Evolutionary conservation across 257 asterid genomes (phyloP).

Genomic region (Nicotiana noctiflora): DNA sequence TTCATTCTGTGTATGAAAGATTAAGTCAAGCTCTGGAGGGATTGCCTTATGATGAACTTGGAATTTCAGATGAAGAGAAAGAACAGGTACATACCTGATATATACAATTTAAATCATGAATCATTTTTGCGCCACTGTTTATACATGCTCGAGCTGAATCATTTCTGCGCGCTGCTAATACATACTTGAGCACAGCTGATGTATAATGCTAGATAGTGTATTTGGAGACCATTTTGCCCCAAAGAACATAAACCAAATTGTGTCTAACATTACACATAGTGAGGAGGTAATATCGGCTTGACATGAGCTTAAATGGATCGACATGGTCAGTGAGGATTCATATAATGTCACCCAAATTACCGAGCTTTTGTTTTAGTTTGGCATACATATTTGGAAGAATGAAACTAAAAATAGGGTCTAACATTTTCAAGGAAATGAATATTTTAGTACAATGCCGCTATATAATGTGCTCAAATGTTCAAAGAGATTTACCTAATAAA

Average conservation of each 20-base stretch:
- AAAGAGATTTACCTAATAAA: neutral
- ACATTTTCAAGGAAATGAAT: neutral
- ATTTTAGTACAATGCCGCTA: neutral
- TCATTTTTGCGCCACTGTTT: neutral
- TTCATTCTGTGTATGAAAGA: slow-evolving; percentile 47
- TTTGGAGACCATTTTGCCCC: neutral
- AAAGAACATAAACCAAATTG: neutral
- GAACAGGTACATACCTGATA: slow-evolving; percentile 43
- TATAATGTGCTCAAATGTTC: neutral
- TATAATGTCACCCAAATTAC: neutral
- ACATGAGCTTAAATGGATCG: neutral
- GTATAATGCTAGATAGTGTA: neutral
- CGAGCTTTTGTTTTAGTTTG: neutral
- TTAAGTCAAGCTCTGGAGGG: slow-evolving; percentile 55
- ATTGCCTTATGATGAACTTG: slow-evolving; percentile 71
- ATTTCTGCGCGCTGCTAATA: neutral
- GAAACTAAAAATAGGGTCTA: neutral
- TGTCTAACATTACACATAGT: neutral
- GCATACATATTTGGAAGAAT: neutral
- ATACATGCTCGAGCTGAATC: neutral
- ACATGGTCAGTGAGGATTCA: neutral
- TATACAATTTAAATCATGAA: neutral
- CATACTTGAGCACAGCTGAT: neutral
- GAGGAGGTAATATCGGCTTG: neutral
- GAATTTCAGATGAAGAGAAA: slow-evolving; percentile 64